Conservation (phyloP, 83 land plant species). For the Picea abies region DNA sequence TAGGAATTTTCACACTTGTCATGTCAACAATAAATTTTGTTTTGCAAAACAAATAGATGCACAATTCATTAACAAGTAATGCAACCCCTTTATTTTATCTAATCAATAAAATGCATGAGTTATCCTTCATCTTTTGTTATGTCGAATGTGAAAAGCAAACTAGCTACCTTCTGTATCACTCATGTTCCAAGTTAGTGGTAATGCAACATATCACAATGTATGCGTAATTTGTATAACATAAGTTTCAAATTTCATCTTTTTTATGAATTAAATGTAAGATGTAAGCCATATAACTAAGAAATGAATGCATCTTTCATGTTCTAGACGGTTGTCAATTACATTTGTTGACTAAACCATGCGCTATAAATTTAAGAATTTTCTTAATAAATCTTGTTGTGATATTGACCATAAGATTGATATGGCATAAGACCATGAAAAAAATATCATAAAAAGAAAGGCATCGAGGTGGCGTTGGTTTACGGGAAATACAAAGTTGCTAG, state of each 20-base stretch:
- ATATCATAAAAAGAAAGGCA: too few relatives aligned
- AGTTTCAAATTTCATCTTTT: not conserved
- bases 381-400: too few relatives aligned
- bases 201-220: constrained; percentile 71
- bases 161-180: constrained; percentile 74
- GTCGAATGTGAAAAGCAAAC: constrained; percentile 35
- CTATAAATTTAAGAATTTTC: too few relatives aligned
- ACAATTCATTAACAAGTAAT: not conserved
- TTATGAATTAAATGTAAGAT: not conserved
- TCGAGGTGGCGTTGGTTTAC: too few relatives aligned
- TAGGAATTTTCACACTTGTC: not conserved
- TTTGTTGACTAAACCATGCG: not conserved
- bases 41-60: not conserved
- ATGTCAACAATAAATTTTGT: not conserved
- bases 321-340: not conserved
- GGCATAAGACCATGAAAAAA: too few relatives aligned
- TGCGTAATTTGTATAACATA: constrained; percentile 10
- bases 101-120: too few relatives aligned
- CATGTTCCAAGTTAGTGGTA: constrained; percentile 76
- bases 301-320: not conserved
- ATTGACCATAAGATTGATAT: too few relatives aligned
- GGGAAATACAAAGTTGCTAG: too few relatives aligned
- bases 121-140: not conserved
- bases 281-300: not conserved
- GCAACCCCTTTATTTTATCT: too few relatives aligned